Conservation (phyloP, 1,284 basidiomycete species). For the Malassezia obtusa region DNA sequence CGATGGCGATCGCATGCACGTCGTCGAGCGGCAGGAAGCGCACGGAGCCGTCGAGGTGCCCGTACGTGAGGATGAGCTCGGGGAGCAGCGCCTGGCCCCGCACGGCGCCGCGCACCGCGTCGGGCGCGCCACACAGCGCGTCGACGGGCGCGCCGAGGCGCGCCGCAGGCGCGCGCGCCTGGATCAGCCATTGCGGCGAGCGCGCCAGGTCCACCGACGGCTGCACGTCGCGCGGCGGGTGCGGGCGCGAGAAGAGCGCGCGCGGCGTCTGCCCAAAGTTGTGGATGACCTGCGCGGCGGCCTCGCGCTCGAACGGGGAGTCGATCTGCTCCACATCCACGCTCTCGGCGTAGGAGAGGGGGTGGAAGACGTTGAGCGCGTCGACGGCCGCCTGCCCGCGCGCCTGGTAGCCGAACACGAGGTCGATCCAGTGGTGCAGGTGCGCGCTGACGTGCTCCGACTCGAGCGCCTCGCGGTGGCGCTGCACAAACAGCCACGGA, state of each 20-base stretch:
- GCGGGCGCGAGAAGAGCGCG: constrained; percentile 69
- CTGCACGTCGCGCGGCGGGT: constrained; percentile 53
- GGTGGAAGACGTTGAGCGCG: constrained; percentile 80
- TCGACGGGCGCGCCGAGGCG: background rate
- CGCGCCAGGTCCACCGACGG: constrained; percentile 60
- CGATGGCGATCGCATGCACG: constrained; percentile 58
- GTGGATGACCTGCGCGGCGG: constrained; percentile 87
- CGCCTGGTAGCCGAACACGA: constrained; percentile 50
- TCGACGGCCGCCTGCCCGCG: constrained; percentile 48
- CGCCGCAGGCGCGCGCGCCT: constrained; percentile 19
- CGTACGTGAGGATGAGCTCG: constrained; percentile 58
- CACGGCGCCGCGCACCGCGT: constrained; percentile 60
- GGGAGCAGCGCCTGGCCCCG: constrained; percentile 58
- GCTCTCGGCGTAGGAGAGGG: constrained; percentile 72
- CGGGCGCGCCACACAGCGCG: constrained; percentile 53
- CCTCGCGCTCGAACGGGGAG: constrained; percentile 76
- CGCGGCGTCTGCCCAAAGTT: constrained; percentile 56
- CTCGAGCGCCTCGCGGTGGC: constrained; percentile 79
- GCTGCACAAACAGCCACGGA: constrained; percentile 68
- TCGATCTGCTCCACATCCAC: constrained; percentile 59
- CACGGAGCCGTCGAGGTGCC: constrained; percentile 53
- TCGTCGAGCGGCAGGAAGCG: constrained; percentile 50
- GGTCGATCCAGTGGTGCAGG: constrained; percentile 82
- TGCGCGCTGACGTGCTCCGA: constrained; percentile 77
- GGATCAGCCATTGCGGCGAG: constrained; percentile 52